Base-by-base conservation (phyloP, 352 stramenopile genomes). In the Elongisporangium undulatum region DNA sequence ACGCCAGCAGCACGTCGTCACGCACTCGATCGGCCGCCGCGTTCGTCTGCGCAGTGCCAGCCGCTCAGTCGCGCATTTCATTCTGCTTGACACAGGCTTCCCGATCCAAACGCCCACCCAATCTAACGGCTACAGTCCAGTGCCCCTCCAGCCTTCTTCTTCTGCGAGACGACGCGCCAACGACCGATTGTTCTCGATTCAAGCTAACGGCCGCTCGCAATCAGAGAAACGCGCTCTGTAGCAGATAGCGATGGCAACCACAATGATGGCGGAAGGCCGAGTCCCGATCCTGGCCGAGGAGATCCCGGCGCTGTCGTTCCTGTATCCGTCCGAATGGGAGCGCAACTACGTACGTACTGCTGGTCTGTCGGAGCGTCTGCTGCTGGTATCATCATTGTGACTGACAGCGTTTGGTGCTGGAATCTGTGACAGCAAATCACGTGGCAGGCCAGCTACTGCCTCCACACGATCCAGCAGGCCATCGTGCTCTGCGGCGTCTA, bases 291-390 rank as follows among this genome's bases (percentile, higher is more conserved):
- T 87, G 58, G 64, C 69, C 39, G 70, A 81, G 17, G 80, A 90
- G 68, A 51, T 88, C 29, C 74, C 74, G n/a, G 61, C 71, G 34
- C 72, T 88, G 51, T 68, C 65, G 49, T 73, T 75, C 58, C 64
- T 94, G 53, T 92, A 85, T 64, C 77, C 79, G 52, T 87, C 71
- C 57, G 71, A 91, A 57, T 90, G 81, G 70, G 84, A 94, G 66
- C 83, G 79, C 67, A 65, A 89, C 17, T 94, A 72, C 71, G 80
- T 90, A 57, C 53, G 75, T 71, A 34, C 23, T 52, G 2, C 23
- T 29, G 3, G 34, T 21, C 8, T 23, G 23, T 21, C 45, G 10
- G 39, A 20, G 38, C 12, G 13, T 15, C 34, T 45, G 4, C 17
- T 19, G 54, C 20, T 51, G n/a, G 20, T n/a, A 34, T 45, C 24